phyloP scores from a whole-genome alignment of 768 basidiomycete species.

The Cubamyces sp. region DNA sequence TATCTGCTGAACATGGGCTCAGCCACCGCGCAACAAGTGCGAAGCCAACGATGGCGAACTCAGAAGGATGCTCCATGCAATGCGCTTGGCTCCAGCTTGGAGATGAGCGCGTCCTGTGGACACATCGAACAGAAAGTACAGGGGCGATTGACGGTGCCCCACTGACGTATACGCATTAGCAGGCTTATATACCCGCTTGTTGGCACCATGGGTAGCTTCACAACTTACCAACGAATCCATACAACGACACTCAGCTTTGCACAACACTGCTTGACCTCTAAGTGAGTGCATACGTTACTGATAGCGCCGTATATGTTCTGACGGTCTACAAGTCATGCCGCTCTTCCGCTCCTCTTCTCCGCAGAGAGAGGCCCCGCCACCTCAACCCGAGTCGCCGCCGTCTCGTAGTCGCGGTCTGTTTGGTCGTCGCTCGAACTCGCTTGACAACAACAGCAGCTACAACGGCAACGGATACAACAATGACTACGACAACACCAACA shows the following conservation, averaged over 20 bases:
- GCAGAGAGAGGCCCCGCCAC: conserved; percentile 19
- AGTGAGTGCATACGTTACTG: not conserved
- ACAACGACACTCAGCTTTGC: not conserved
- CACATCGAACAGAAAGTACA: conserved; percentile 5
- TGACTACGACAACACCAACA: conserved; percentile 14
- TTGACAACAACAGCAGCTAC: not conserved
- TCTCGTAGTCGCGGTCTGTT: conserved; percentile 31
- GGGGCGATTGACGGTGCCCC: not conserved
- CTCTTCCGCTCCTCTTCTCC: conserved; percentile 30
- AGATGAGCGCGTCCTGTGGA: conserved; percentile 5
- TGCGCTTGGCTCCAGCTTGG: conserved; percentile 8
- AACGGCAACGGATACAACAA: conserved; percentile 8
- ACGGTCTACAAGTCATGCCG: conserved; percentile 31
- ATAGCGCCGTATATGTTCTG: too few species aligned
- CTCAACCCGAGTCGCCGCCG: conserved; percentile 23
- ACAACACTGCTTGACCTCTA: not conserved
- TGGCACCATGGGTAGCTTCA: not conserved
- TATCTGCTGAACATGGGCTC: not conserved
- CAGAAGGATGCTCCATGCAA: conserved; percentile 9
- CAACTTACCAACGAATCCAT: not conserved
- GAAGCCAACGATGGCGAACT: not conserved
- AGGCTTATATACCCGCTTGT: not conserved
- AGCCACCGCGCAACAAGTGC: not conserved
- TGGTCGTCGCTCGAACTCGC: conserved; percentile 29
- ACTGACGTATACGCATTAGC: conserved; percentile 11